Percentiles rank a stretch among this genome's conserved stretches.
phyloP scores from a whole-genome alignment of 352 stramenopile species.

The Phytophthora macrochlamydospora region DNA sequence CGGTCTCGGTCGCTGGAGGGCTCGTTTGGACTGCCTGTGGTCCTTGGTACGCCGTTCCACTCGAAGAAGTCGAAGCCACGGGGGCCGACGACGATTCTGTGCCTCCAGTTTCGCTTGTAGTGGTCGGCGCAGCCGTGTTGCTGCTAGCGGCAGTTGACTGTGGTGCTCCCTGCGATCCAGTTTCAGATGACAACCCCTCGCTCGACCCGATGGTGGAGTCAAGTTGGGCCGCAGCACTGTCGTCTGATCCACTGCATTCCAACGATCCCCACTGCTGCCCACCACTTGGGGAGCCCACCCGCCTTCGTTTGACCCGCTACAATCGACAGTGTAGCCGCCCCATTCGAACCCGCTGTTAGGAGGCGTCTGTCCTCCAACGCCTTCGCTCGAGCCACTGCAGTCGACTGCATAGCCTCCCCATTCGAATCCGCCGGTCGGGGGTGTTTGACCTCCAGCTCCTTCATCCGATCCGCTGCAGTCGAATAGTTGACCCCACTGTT shows the following conservation, averaged over 20 bases:
- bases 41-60: background rate
- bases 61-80: background rate
- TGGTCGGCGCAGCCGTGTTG: background rate
- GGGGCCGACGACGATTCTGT: background rate
- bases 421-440: no score
- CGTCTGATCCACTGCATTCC: constrained; percentile 12
- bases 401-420: background rate
- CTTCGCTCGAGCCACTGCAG: background rate
- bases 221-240: background rate
- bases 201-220: constrained; percentile 8
- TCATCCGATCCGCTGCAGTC: background rate
- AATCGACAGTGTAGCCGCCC: background rate
- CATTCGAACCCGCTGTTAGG: background rate
- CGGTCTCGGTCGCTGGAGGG: no score
- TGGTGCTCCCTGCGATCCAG: background rate
- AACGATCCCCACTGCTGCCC: background rate
- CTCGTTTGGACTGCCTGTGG: no score
- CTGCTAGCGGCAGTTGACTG: background rate
- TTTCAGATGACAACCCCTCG: constrained; percentile 15
- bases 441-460: background rate
- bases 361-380: background rate
- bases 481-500: background rate
- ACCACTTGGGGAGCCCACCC: background rate
- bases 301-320: background rate
- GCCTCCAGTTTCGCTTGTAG: background rate